Conservation (phyloP, 352 stramenopile species). For the Phytophthora meadii region DNA sequence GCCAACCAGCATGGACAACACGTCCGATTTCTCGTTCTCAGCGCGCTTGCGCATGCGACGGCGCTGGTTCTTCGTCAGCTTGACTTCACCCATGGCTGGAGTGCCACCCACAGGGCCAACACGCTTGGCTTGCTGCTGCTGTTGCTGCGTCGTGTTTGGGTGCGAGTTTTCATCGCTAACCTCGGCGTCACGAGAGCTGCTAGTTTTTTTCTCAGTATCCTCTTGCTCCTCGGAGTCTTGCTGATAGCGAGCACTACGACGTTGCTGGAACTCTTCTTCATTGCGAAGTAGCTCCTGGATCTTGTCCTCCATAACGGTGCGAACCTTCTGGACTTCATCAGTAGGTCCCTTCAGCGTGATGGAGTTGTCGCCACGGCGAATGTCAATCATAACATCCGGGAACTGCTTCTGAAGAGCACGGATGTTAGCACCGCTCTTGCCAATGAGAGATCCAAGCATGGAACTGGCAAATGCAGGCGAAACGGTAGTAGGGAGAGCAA, state of each 20-base stretch:
- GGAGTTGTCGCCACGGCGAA: conserved; percentile 50
- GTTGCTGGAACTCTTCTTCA: conserved; percentile 58
- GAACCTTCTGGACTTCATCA: conserved; percentile 59
- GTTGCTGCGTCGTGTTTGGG: conserved; percentile 25
- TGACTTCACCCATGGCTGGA: conserved; percentile 40
- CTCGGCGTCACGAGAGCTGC: conserved; percentile 15
- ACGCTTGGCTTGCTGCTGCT: conserved; percentile 16
- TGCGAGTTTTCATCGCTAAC: conserved; percentile 46
- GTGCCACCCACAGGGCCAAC: conserved; percentile 47
- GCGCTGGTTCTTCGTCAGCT: conserved; percentile 85
- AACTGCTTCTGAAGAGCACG: conserved; percentile 71
- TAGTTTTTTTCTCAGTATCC: conserved; percentile 27
- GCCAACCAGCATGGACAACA: conserved; percentile 69
- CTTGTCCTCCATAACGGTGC: conserved; percentile 75
- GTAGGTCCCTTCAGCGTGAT: conserved; percentile 67
- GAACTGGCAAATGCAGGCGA: conserved; percentile 43
- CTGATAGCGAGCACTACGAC: conserved; percentile 35
- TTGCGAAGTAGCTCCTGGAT: conserved; percentile 64
- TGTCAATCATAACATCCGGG: conserved; percentile 67
- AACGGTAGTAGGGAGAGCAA: conserved; percentile 51
- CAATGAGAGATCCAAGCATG: conserved; percentile 79
- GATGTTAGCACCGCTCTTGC: conserved; percentile 84
- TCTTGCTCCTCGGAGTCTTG: conserved; percentile 48
- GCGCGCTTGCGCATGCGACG: conserved; percentile 80
- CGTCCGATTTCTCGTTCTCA: conserved; percentile 77